Percentiles rank a stretch among this genome's conserved stretches.
phyloP scores from a whole-genome alignment of 768 basidiomycete genomes.

The Pholiota microspora region DNA sequence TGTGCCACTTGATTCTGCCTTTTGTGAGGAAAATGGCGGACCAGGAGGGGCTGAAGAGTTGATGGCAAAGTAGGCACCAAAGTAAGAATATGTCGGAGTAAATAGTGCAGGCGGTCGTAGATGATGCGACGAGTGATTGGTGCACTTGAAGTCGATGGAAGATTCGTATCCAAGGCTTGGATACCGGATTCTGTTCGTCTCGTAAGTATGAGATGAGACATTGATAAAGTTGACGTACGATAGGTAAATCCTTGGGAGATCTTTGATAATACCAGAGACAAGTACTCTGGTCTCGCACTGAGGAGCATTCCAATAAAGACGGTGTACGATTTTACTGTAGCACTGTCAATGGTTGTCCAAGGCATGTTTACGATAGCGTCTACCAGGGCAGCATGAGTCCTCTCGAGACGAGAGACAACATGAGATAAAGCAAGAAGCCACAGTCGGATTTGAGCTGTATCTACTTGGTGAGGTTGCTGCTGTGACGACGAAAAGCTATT shows the following conservation, averaged over 20 bases:
- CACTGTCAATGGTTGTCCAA: slow-evolving; percentile 88
- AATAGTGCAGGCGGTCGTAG: slow-evolving; percentile 83
- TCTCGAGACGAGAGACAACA: slow-evolving; percentile 87
- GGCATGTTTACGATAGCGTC: slow-evolving; percentile 85
- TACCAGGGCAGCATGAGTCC: slow-evolving; percentile 74
- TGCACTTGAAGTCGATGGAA: slow-evolving; percentile 61
- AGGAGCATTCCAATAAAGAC: slow-evolving; percentile 90
- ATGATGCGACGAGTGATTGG: slow-evolving; percentile 81
- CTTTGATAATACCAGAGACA: slow-evolving; percentile 78
- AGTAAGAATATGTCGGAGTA: slow-evolving; percentile 83
- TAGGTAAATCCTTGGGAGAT: slow-evolving; percentile 85
- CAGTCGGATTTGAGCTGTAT: slow-evolving; percentile 59
- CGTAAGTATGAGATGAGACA: slow-evolving; percentile 7
- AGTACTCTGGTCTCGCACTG: slow-evolving; percentile 89
- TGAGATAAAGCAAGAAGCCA: slow-evolving; percentile 90
- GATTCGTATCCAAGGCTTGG: slow-evolving; percentile 53
- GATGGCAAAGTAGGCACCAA: slow-evolving; percentile 91
- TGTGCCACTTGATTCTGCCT: slow-evolving; percentile 78
- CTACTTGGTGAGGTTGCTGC: slow-evolving; percentile 25
- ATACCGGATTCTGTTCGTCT: slow-evolving; percentile 62
- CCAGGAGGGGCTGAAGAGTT: slow-evolving; percentile 80
- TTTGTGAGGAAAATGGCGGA: slow-evolving; percentile 90
- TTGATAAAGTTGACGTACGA: slow-evolving; percentile 53
- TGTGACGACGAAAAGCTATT: slow-evolving; percentile 31
- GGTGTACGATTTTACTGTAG: slow-evolving; percentile 85